Percentiles rank a stretch among this genome's conserved stretches.
phyloP scores from a whole-genome alignment of 306 rosid genomes.

The Pyrus bretschneideri region DNA sequence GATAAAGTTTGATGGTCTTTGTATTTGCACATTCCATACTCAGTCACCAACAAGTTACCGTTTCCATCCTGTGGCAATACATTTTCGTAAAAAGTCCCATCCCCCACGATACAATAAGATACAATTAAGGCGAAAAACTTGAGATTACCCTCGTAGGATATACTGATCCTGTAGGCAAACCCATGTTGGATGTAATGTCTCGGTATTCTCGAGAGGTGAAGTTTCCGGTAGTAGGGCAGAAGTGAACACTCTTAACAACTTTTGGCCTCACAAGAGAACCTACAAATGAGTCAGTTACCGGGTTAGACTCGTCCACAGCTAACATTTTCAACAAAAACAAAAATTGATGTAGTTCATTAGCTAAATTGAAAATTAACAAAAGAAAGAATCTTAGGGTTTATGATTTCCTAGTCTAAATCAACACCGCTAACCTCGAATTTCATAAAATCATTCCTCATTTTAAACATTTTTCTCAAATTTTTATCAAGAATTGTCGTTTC shows the following conservation, averaged over 20 bases:
- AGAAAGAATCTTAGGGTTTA: background rate
- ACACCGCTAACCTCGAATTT: background rate
- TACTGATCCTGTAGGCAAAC: conserved; percentile 90
- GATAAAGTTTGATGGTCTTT: conserved; percentile 94
- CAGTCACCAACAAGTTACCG: conserved; percentile 91
- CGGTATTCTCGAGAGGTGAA: conserved; percentile 85
- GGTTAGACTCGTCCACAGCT: conserved; percentile 12
- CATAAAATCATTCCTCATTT: background rate
- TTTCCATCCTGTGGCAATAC: conserved; percentile 59
- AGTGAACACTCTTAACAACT: conserved; percentile 96
- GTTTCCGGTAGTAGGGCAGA: conserved; percentile 69
- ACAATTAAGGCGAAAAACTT: conserved; percentile 15
- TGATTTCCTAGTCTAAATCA: background rate
- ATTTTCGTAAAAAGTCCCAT: background rate
- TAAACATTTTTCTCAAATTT: background rate
- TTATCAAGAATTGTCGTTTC: background rate
- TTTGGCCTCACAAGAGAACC: conserved; percentile 98
- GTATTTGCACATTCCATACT: conserved; percentile 88
- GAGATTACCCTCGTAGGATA: conserved; percentile 95
- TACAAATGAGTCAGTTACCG: conserved; percentile 21
- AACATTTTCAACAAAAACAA: background rate
- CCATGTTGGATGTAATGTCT: conserved; percentile 89
- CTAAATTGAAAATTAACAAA: background rate
- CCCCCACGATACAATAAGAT: background rate
- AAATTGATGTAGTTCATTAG: background rate